Base-by-base conservation (phyloP, 1,284 basidiomycete genomes). In the Apiotrichum sp. region DNA sequence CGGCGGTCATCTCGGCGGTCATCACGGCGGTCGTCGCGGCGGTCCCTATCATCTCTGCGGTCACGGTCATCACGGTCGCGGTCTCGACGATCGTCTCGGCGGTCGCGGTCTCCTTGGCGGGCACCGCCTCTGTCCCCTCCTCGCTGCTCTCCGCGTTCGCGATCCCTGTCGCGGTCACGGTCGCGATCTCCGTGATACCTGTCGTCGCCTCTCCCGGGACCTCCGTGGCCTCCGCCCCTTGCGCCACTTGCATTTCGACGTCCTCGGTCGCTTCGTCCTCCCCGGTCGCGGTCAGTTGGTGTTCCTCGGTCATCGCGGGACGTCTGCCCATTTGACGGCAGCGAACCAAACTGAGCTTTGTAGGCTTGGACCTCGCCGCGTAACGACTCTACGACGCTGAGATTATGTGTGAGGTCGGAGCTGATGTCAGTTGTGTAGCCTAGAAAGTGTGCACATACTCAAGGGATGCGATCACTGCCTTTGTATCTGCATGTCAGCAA, bases 361-460 rank as follows among this genome's bases (percentile, higher is more conserved):
- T 67, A 68, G 3, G 56, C 42, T 13, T 58, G 59, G 13, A 74
- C 47, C 47, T 74, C 67, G 9, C 57, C 33, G 1, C 64, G 66
- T 0, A 69, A 56, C 1, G 55, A 36, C 47, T 69, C 62, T 34
- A 73, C 61, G 3, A 69, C 61, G 1, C 51, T 36, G 8, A 67
- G 58, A 55, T 73, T 71, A 47, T 69, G 64, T 9, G 62, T 46
- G 3, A 74, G 63, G 44, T 74, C 72, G 7, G 69, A 58, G 39
- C 72, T 72, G 56, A n/a, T n/a, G 36, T 13, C 41, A 16, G 22
- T 3, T 10, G 36, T 7, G 9, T 40, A 38, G 38, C 39, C 39
- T 40, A 32, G 36, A 35, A 29, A 22, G 22, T 29, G 22, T 31
- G 6, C 11, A 50, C 72, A 32, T 44, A 74, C 72, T 74, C 72